Evolutionary conservation across 1,139 yeast species (phyloP).

Genomic region (Candida tunisiensis): DNA sequence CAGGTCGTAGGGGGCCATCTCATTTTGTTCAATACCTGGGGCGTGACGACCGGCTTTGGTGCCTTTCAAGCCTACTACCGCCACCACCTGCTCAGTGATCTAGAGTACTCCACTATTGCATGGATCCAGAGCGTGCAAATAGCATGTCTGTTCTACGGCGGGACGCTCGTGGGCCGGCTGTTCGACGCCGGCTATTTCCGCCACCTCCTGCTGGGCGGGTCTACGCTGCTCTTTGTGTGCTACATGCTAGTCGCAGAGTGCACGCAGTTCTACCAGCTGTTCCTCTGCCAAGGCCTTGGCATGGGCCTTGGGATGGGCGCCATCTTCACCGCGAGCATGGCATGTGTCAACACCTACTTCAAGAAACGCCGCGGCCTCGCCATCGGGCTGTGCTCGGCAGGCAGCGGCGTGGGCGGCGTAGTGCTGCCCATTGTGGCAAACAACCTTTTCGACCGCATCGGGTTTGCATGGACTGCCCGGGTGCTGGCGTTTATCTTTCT

Average conservation of each 20-base stretch:
- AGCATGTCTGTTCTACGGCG: slow-evolving; percentile 34
- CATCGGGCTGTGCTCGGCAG: slow-evolving; percentile 37
- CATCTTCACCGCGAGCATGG: slow-evolving; percentile 19
- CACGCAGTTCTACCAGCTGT: slow-evolving; percentile 30
- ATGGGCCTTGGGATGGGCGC: slow-evolving; percentile 30
- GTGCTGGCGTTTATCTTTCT: slow-evolving; percentile 13
- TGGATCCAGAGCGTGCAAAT: slow-evolving; percentile 48
- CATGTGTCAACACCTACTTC: slow-evolving; percentile 31
- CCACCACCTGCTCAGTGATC: slow-evolving; percentile 11
- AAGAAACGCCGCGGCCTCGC: slow-evolving; percentile 35
- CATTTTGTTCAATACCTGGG: slow-evolving; percentile 27
- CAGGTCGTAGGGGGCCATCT: too few relatives aligned
- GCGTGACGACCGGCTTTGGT: slow-evolving; percentile 40
- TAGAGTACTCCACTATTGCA: slow-evolving; percentile 29
- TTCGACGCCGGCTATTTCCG: slow-evolving; percentile 26
- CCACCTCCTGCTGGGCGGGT: slow-evolving; percentile 24
- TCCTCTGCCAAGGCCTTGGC: slow-evolving; percentile 33
- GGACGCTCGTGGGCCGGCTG: slow-evolving; percentile 38
- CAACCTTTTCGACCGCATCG: slow-evolving; percentile 12
- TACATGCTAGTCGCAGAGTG: slow-evolving; percentile 33
- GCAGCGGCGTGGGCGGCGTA: slow-evolving; percentile 31
- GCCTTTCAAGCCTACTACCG: slow-evolving; percentile 41
- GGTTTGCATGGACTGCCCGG: slow-evolving; percentile 19
- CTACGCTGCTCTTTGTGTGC: slow-evolving; percentile 28
- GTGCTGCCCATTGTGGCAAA: slow-evolving; percentile 16